Evolutionary conservation across 2,329 filamentous ascomycete species (phyloP), one percentile per base, ranked within the genome.

Genomic region (Fusarium anguioides): DNA sequence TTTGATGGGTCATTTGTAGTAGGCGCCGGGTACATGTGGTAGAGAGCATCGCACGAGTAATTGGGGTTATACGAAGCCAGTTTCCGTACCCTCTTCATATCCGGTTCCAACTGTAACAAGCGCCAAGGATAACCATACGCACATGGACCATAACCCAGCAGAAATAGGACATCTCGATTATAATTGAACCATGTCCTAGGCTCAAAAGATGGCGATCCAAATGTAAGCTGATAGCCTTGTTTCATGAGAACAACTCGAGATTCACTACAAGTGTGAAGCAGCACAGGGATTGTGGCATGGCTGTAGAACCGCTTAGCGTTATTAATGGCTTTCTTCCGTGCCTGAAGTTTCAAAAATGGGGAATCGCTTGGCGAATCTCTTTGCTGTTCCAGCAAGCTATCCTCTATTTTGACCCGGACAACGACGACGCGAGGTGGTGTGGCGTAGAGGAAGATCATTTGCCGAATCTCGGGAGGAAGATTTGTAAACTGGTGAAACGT

Each of bases 141-240:
- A n/a, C n/a, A n/a, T n/a, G n/a, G n/a, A n/a, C n/a, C n/a, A n/a
- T n/a, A n/a, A n/a, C n/a, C n/a, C n/a, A n/a, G n/a, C n/a, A n/a
- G 15, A 6, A 23, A 18, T 1, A 55, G 3, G 7, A 39, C 12
- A 4, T 55, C 52, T n/a, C 12, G 21, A 1, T 40, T 10, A 12
- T 52, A 52, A 9, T 52, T 51, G 45, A 57, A 48, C 45, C 45
- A 39, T 4, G n/a, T 39, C 12, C n/a, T 37, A 15, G 21, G 31
- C n/a, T 15, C 45, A 18, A 8, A 14, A 6, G 31, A 1, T 7
- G 5, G 9, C 12, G 18, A 18, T 8, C 18, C 45, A 11, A 48
- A 48, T 6, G 45, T 15, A 3, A 48, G 14, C 33, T 48, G 21
- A 8, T 48, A 48, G 8, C 31, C 45, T n/a, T 12, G 20, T 3